These are phyloP conservation scores for Candida silvicultrix DNA, from an alignment of 805 yeast genomes.

Conservation along the genomic window DNA sequence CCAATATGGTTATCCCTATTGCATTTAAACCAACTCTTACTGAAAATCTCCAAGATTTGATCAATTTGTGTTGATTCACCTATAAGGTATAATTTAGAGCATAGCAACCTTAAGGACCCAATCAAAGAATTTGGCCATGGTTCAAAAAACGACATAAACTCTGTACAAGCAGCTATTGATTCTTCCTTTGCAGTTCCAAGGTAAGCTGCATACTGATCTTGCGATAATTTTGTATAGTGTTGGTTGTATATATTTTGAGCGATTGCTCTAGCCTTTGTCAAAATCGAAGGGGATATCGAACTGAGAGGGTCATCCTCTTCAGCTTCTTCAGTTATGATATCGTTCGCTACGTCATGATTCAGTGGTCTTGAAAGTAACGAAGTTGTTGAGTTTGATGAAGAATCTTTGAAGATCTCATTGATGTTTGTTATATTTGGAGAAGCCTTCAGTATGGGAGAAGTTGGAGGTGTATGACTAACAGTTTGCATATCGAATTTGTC, in stretches of 20 bases:
- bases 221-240: conserved; percentile 22
- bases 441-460: conserved; percentile 10
- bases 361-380: conserved; percentile 6
- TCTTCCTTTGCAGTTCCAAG: conserved; percentile 27
- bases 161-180: conserved; percentile 23
- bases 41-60: conserved; percentile 60
- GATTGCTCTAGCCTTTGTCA: conserved; percentile 5
- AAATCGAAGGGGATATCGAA: not conserved
- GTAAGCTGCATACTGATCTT: conserved; percentile 37
- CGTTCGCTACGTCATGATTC: conserved; percentile 10
- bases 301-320: conserved; percentile 3
- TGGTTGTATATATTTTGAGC: conserved; percentile 29
- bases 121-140: conserved; percentile 48
- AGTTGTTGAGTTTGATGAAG: conserved; percentile 3
- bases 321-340: conserved; percentile 16
- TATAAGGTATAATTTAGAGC: conserved; percentile 61
- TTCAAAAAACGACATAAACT: conserved; percentile 32
- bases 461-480: conserved; percentile 1
- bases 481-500: conserved; percentile 8
- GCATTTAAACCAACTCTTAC: conserved; percentile 52
- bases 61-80: conserved; percentile 85
- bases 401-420: conserved; percentile 13
- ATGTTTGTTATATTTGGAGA: conserved; percentile 18
- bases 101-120: conserved; percentile 50
- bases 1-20: conserved; percentile 42